phyloP scores from a whole-genome alignment of 2,329 filamentous ascomycete species.

The Diaporthe citriasiana region DNA sequence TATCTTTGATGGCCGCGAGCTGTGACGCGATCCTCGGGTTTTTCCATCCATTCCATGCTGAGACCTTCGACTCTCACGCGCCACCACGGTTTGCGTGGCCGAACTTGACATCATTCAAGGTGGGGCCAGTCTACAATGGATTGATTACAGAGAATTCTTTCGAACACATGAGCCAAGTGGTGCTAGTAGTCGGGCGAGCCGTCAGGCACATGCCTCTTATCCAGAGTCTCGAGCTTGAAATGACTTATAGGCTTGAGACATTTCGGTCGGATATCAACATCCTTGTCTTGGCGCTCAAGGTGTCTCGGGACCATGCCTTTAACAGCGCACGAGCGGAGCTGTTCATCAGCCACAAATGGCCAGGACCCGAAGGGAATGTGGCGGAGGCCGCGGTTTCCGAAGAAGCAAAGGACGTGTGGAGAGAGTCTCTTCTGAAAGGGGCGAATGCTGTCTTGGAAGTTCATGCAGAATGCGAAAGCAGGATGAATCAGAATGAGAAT shows the following conservation, averaged over 20 bases:
- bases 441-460: neutral
- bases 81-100: neutral
- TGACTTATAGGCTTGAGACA: neutral
- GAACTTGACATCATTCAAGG: rapidly evolving
- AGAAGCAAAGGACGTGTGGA: neutral
- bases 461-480: neutral
- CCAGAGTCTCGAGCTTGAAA: neutral
- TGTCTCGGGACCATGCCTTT: rapidly evolving
- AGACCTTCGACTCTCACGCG: neutral
- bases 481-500: too few species aligned
- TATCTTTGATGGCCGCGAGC: neutral
- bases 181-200: neutral
- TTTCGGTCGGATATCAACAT: too few species aligned
- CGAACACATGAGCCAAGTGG: neutral
- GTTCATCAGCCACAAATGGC: too few species aligned
- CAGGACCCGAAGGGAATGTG: too few species aligned
- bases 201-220: neutral
- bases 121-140: too few species aligned
- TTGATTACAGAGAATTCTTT: too few species aligned
- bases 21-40: too few species aligned
- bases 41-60: neutral
- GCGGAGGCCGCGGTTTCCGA: neutral
- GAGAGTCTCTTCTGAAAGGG: neutral
- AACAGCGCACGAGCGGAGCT: neutral
- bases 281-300: neutral